These are phyloP conservation scores for Capronia epimyces DNA, from an alignment of 2,329 filamentous ascomycete genomes.

Conservation along the genomic window DNA sequence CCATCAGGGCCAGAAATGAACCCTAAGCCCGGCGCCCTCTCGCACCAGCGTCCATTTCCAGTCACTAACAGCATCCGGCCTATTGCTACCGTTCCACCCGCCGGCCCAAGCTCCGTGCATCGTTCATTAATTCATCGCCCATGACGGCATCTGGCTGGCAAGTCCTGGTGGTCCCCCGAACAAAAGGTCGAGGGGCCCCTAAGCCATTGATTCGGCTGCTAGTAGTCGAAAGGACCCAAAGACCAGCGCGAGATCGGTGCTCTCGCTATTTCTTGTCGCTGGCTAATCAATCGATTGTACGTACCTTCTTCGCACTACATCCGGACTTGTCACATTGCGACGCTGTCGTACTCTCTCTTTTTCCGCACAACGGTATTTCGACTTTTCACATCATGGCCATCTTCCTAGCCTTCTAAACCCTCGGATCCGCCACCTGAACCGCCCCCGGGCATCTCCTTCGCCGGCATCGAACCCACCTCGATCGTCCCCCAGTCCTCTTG, in stretches of 20 bases:
- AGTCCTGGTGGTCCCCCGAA: neutral
- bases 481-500: neutral
- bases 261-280: neutral
- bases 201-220: neutral
- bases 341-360: neutral
- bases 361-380: neutral
- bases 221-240: neutral
- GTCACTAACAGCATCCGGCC: neutral
- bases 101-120: neutral
- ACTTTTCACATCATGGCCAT: neutral
- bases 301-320: neutral
- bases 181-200: constrained; percentile 1
- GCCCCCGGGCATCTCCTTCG: neutral
- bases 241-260: constrained; percentile 5
- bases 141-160: neutral
- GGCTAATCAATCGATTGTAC: constrained; percentile 1
- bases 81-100: neutral
- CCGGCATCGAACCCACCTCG: neutral
- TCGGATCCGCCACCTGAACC: neutral
- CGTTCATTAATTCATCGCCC: neutral
- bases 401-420: neutral
- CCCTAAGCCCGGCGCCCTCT: neutral
- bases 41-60: neutral
- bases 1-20: neutral
- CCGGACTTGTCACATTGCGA: neutral